These are phyloP conservation scores for Phaeosphaeriaceae sp. DNA, from an alignment of 2,329 filamentous ascomycete genomes.

Conservation along the genomic window DNA sequence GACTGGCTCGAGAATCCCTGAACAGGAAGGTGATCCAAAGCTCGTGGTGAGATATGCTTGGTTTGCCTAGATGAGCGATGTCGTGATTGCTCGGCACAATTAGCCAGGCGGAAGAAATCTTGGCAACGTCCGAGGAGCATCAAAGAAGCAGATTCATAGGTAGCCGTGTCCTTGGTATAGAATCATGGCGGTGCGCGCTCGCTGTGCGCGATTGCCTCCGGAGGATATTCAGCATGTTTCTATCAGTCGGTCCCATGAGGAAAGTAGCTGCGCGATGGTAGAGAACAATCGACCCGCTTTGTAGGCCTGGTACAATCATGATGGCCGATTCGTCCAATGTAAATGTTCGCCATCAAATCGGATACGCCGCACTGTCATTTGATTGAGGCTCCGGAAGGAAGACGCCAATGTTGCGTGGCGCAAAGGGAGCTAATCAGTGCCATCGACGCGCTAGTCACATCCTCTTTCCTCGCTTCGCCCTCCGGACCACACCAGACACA, in stretches of 20 bases:
- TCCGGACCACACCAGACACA: too few species aligned
- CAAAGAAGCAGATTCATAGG: background rate
- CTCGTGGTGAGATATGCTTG: constrained; percentile 24
- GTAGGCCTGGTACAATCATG: background rate
- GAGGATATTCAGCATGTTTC: too few species aligned
- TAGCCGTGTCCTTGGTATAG: background rate
- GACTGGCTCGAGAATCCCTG: constrained; percentile 17
- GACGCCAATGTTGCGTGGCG: background rate
- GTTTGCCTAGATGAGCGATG: constrained; percentile 26
- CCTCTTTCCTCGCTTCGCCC: background rate
- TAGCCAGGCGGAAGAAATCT: constrained; percentile 17
- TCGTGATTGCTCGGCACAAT: constrained; percentile 36
- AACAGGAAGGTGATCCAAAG: constrained; percentile 38
- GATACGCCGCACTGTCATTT: too few species aligned
- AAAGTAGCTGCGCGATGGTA: background rate
- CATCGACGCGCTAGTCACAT: background rate
- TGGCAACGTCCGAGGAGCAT: constrained; percentile 8
- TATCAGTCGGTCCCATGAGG: too few species aligned
- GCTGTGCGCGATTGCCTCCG: too few species aligned
- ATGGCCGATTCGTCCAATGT: too few species aligned
- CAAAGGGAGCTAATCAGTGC: background rate
- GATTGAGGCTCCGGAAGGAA: background rate
- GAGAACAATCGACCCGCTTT: background rate
- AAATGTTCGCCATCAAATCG: too few species aligned
- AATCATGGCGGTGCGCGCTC: background rate